Evolutionary conservation across 2,329 filamentous ascomycete species (phyloP).

Genomic region (Gaeumannomyces tritici): DNA sequence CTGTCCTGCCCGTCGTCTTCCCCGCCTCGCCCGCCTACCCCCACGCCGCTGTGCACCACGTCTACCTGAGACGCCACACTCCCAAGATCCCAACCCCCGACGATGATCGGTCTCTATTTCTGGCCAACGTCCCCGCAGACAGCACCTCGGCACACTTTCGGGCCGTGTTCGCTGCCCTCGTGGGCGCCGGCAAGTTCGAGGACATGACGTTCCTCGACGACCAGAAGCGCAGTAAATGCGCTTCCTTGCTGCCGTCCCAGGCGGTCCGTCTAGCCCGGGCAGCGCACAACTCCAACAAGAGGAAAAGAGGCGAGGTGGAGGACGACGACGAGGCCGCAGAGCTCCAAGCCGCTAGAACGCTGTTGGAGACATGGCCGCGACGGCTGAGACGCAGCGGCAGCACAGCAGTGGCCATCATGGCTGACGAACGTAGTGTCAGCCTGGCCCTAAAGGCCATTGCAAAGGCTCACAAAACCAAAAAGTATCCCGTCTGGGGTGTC

Average conservation of each 20-base stretch:
- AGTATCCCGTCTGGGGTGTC: conserved; percentile 60
- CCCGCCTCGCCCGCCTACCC: conserved; percentile 52
- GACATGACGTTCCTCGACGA: conserved; percentile 64
- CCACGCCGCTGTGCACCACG: conserved; percentile 54
- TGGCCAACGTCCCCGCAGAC: conserved; percentile 84
- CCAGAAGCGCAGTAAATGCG: conserved; percentile 14
- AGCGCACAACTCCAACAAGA: conserved; percentile 35
- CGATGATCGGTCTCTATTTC: conserved; percentile 72
- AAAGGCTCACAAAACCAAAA: conserved; percentile 49
- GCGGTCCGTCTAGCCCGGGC: conserved; percentile 23
- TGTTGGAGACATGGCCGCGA: conserved; percentile 68
- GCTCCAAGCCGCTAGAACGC: conserved; percentile 31
- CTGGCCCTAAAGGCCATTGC: conserved; percentile 66
- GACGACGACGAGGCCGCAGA: conserved; percentile 41
- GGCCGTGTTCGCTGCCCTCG: conserved; percentile 61
- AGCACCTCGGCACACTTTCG: conserved; percentile 70
- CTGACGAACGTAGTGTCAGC: conserved; percentile 71
- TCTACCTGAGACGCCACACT: conserved; percentile 77
- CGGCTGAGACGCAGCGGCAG: conserved; percentile 63
- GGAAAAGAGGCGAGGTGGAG: conserved; percentile 30
- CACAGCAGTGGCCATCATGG: conserved; percentile 73
- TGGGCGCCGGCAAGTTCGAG: conserved; percentile 73
- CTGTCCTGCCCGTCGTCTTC: conserved; percentile 58
- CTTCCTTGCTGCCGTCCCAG: conserved; percentile 30
- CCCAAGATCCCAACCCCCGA: conserved; percentile 67